Conservation (phyloP, 768 basidiomycete species). For the Psilocybe subaeruginosa region DNA sequence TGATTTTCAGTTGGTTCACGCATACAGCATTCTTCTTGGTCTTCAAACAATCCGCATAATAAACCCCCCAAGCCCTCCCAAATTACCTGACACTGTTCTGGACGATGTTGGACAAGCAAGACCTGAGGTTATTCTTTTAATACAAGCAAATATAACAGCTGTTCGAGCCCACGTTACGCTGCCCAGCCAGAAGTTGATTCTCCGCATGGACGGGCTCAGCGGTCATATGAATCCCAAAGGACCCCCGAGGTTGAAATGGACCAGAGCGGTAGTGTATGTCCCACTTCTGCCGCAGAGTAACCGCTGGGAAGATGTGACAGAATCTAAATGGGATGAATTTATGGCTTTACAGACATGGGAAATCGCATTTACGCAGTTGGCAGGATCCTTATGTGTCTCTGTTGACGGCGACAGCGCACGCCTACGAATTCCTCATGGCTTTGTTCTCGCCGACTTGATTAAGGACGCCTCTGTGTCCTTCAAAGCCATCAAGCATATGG, state of each 20-base stretch:
- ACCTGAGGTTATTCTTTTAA: conserved; percentile 10
- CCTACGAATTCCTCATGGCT: conserved; percentile 81
- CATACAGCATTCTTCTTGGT: conserved; percentile 73
- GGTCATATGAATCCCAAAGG: conserved; percentile 25
- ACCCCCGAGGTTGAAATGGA: conserved; percentile 37
- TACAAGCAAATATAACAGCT: conserved; percentile 28
- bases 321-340: conserved; percentile 76
- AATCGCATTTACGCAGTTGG: conserved; percentile 34
- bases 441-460: conserved; percentile 74
- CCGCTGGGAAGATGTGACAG: conserved; percentile 33
- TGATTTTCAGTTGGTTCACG: conserved; percentile 62
- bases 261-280: conserved; percentile 58
- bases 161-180: conserved; percentile 52
- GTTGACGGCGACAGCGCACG: conserved; percentile 66
- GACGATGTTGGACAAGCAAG: background rate
- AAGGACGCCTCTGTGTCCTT: conserved; percentile 67
- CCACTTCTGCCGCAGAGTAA: conserved; percentile 45
- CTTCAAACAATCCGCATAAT: conserved; percentile 52
- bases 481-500: conserved; percentile 77
- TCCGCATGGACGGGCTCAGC: conserved; percentile 44
- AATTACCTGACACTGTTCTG: background rate
- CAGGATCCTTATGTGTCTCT: conserved; percentile 41
- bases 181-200: conserved; percentile 49
- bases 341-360: conserved; percentile 58
- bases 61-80: conserved; percentile 11